Evolutionary conservation across 495 filamentous ascomycete genomes (phyloP).

Genomic region (Penicilliopsis zonata): DNA sequence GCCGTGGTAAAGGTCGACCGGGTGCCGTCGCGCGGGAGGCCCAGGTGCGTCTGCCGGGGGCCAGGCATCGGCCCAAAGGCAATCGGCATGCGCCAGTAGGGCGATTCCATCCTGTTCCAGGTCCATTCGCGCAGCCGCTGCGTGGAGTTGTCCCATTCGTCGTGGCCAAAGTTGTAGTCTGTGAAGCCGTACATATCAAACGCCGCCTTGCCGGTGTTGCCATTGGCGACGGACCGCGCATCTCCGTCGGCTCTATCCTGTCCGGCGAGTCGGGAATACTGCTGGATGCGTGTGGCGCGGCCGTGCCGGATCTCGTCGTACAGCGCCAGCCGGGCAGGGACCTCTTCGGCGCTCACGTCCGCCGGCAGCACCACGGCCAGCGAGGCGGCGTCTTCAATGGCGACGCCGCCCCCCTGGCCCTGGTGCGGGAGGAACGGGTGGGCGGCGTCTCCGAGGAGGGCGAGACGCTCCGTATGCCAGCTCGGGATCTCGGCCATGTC

Average conservation of each 20-base stretch:
- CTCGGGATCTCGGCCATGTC: slow-evolving; percentile 35
- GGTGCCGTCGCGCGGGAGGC: slow-evolving; percentile 6
- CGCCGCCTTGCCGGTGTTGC: slow-evolving; percentile 17
- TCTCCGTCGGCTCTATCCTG: slow-evolving; percentile 21
- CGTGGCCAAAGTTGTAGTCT: slow-evolving; percentile 40
- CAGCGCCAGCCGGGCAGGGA: slow-evolving; percentile 34
- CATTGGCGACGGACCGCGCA: slow-evolving; percentile 6
- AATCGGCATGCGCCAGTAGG: slow-evolving; percentile 31
- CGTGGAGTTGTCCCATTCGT: slow-evolving; percentile 36
- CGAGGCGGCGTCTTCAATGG: slow-evolving; percentile 44
- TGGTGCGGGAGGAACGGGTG: slow-evolving; percentile 41
- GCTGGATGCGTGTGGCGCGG: slow-evolving; percentile 36
- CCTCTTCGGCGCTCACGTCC: slow-evolving; percentile 18
- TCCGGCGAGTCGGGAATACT: slow-evolving; percentile 34
- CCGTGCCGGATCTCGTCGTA: slow-evolving; percentile 39
- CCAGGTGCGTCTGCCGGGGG: slow-evolving; percentile 22
- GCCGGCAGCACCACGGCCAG: slow-evolving; percentile 32
- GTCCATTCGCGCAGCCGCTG: slow-evolving; percentile 26
- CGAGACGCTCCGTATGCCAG: slow-evolving; percentile 29
- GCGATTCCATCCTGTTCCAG: slow-evolving; percentile 16
- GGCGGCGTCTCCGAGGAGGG: slow-evolving; percentile 42
- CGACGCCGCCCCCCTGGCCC: slow-evolving; percentile 35
- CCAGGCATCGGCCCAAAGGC: slow-evolving; percentile 37
- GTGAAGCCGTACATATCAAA: slow-evolving; percentile 32
- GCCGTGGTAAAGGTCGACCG: slow-evolving; percentile 26